Evolutionary conservation across 176 grass and related monocot species (phyloP), one percentile per base, ranked within the genome.

Genomic region (Poa pratensis): DNA sequence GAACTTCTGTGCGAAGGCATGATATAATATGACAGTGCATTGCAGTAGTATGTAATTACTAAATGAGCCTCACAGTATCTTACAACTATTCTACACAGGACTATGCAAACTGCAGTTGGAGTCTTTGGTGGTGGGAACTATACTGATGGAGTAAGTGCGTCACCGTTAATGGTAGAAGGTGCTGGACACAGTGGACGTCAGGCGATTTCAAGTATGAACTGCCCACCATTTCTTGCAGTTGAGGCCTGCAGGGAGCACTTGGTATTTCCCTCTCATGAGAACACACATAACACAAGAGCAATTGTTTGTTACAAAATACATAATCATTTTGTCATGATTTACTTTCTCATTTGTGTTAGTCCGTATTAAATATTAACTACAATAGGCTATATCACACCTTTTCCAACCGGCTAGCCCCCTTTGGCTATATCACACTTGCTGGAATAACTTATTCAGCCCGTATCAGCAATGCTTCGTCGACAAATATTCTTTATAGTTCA

Each of bases 31-130:
- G 46, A 77, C 12, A 17, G 12, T 81, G 24, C 45, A 61, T 77
- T 89, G 14, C 58, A 19, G 20, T 57, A 61, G 3, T 68, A 0
- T 46, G 24, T 49, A 61, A 72, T 32, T 65, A 53, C 19, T 43
- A 76, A 63, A 79, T 22, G 57, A 79, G 4, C 5, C 64, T 79
- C 57, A 75, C 49, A 59, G 8, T 84, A 68, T 76, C 67, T 83
- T 14, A 50, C 27, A 18, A 73, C 54, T 73, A 52, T 76, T 79
- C 4, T 67, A 2, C 15, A 35, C 86, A 99, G 96, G 81, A 96
- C 96, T 76, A 96, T 96, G 88, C 93, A 99, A 90, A 99, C 96
- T 58, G 91, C 96, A 78, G 96, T 88, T 2, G 96, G 96, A 22
- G 96, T 99, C 60, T 99, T 99, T 73, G 96, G 96, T 54, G 93